Conservation (phyloP, 1,139 yeast genomes). For the Candida mesenterica region DNA sequence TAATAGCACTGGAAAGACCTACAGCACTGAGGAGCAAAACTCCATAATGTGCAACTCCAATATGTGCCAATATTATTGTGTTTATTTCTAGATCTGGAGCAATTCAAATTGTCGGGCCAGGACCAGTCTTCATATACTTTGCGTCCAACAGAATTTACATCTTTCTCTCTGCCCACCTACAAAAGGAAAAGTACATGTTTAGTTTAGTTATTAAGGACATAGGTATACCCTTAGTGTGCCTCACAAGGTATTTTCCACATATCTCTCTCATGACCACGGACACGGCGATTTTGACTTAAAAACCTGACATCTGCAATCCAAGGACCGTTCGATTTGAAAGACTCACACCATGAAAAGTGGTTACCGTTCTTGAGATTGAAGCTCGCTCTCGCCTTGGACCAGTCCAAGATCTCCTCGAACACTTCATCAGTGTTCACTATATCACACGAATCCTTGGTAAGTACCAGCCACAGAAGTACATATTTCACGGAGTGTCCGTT, state of each 20-base stretch:
- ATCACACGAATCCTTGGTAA: background rate
- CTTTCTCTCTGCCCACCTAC: no score
- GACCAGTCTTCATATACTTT: no score
- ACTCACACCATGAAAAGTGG: slow-evolving; percentile 1
- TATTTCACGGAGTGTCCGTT: background rate
- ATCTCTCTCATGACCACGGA: background rate
- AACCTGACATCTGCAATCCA: slow-evolving; percentile 1
- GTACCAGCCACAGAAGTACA: background rate
- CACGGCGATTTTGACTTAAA: background rate
- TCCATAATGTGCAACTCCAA: background rate
- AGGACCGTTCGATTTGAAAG: background rate
- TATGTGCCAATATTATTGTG: background rate
- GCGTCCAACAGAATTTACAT: no score
- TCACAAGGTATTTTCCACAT: background rate
- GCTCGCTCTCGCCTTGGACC: background rate
- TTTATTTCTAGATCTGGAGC: no score
- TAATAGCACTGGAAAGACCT: background rate
- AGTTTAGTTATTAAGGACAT: no score
- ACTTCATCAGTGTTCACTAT: background rate
- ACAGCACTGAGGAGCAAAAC: background rate
- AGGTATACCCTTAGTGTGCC: background rate
- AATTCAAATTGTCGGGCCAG: no score
- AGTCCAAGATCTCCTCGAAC: background rate
- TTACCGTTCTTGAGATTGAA: background rate
- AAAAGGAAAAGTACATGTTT: no score